phyloP scores from a whole-genome alignment of 192 early-diverging fungal species.

The Lunasporangiospora selenospora region DNA sequence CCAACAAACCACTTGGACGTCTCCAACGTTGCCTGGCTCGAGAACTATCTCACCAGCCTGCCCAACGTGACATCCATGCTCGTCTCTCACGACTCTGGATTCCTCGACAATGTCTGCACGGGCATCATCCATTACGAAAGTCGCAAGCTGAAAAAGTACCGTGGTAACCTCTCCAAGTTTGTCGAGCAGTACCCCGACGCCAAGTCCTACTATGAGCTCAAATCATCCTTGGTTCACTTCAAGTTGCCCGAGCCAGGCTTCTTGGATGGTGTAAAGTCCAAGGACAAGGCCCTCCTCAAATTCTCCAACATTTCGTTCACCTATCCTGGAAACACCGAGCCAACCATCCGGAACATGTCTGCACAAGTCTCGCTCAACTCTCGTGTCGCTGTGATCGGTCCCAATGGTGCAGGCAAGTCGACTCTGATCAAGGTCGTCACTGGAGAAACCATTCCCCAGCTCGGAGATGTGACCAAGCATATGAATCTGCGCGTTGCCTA shows the following conservation, averaged over 20 bases:
- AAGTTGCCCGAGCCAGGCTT: slow-evolving; percentile 75
- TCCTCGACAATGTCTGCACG: slow-evolving; percentile 82
- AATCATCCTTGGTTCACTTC: slow-evolving; percentile 68
- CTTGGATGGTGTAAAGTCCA: slow-evolving; percentile 75
- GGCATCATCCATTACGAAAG: slow-evolving; percentile 86
- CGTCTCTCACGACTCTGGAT: slow-evolving; percentile 88
- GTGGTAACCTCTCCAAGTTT: slow-evolving; percentile 81
- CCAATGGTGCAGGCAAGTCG: slow-evolving; percentile 53
- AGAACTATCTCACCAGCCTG: slow-evolving; percentile 74
- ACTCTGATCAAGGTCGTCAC: slow-evolving; percentile 70
- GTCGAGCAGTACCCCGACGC: slow-evolving; percentile 79
- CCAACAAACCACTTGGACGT: slow-evolving; percentile 89
- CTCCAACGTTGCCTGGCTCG: slow-evolving; percentile 60
- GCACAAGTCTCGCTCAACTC: slow-evolving; percentile 75
- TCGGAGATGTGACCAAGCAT: slow-evolving; percentile 80
- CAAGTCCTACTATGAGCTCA: slow-evolving; percentile 79
- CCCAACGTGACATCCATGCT: slow-evolving; percentile 83
- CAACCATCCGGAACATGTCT: slow-evolving; percentile 65
- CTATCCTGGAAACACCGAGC: slow-evolving; percentile 71
- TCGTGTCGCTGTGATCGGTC: slow-evolving; percentile 81
- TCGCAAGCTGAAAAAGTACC: slow-evolving; percentile 78
- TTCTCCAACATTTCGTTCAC: slow-evolving; percentile 72
- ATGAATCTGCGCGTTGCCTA: slow-evolving; percentile 85
- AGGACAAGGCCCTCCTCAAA: slow-evolving; percentile 75
- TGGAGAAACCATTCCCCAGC: slow-evolving; percentile 76